Evolutionary conservation across 441 rosid species (phyloP).

Genomic region (Euphorbia corollata): DNA sequence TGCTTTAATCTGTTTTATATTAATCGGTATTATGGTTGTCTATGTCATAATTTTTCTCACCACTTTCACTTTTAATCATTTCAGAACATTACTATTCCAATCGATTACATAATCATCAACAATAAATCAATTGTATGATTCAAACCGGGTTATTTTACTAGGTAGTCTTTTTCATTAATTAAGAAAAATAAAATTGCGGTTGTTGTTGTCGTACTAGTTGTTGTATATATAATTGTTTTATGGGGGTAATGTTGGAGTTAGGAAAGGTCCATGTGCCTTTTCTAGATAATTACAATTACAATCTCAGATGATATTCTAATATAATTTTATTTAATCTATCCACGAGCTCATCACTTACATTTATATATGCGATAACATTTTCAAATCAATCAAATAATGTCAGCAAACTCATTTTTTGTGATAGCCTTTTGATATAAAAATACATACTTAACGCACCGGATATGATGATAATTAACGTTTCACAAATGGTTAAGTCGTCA

Average conservation of each 20-base stretch:
- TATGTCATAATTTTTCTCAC: neutral
- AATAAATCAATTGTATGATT: no score
- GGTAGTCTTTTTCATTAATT: no score
- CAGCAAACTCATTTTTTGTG: neutral
- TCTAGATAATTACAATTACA: neutral
- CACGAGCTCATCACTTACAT: neutral
- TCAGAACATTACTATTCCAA: neutral
- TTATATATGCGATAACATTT: neutral
- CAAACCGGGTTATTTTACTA: no score
- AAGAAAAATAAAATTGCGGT: no score
- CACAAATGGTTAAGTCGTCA: neutral
- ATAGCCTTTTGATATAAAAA: neutral
- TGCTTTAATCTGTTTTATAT: neutral
- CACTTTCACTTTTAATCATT: neutral
- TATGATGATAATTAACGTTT: neutral
- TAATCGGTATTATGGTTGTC: neutral
- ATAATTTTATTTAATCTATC: neutral
- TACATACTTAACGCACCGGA: neutral
- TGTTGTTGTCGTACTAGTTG: neutral
- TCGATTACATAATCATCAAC: no score
- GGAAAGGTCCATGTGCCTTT: constrained; percentile 1
- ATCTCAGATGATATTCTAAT: neutral
- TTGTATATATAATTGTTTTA: no score
- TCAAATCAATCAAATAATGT: neutral
- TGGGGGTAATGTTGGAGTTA: neutral